Evolutionary conservation across 2,329 filamentous ascomycete species (phyloP).

Genomic region (Aspergillus calidoustus): DNA sequence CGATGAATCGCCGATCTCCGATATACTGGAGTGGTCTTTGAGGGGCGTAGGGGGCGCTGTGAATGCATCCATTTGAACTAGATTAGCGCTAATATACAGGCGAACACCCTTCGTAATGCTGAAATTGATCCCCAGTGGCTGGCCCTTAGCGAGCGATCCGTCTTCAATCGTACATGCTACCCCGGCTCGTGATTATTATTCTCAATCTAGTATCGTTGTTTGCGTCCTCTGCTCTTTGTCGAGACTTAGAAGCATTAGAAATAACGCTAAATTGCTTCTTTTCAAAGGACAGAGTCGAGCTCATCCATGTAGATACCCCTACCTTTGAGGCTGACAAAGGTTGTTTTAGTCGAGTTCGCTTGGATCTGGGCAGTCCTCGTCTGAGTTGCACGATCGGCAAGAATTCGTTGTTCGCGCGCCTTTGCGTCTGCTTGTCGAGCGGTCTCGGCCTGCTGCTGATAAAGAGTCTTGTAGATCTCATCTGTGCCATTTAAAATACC

Average conservation of each 20-base stretch:
- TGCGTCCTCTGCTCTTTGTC: neutral
- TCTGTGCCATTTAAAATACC: conserved; percentile 40
- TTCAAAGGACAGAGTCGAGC: conserved; percentile 20
- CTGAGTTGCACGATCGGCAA: conserved; percentile 25
- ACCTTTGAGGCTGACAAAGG: conserved; percentile 36
- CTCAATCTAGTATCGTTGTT: neutral
- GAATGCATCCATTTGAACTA: neutral
- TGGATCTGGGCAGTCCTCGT: conserved; percentile 33
- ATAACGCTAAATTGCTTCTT: neutral
- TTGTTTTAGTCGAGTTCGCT: conserved; percentile 28
- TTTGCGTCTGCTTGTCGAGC: conserved; percentile 31
- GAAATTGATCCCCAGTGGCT: neutral
- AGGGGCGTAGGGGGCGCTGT: too few relatives aligned
- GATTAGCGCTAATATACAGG: conserved; percentile 4
- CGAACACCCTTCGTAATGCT: neutral
- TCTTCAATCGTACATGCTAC: neutral
- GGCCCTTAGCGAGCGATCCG: neutral
- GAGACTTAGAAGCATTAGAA: neutral
- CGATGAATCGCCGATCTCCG: neutral
- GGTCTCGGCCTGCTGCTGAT: conserved; percentile 32
- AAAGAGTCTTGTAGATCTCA: conserved; percentile 37
- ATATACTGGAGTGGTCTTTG: neutral
- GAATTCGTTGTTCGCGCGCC: conserved; percentile 28
- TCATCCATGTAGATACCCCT: conserved; percentile 40
- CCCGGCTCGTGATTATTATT: neutral